These are phyloP conservation scores for Vigna nakashimae DNA, from an alignment of 306 rosid genomes.

Conservation along the genomic window DNA sequence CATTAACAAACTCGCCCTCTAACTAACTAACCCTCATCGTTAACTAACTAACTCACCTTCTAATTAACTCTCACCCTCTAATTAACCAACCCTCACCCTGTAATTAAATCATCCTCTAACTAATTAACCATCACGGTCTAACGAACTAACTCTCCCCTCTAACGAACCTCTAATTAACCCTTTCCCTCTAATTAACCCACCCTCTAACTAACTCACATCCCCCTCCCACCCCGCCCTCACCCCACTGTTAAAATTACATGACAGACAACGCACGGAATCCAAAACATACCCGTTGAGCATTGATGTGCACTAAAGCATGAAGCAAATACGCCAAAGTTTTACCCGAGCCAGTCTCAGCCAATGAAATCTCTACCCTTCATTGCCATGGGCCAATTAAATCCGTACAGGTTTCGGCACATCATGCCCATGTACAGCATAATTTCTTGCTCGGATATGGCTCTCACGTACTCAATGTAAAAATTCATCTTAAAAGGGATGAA, in stretches of 20 bases:
- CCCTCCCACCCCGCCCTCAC: too few relatives aligned
- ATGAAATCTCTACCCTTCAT: constrained; percentile 90
- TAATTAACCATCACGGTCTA: too few relatives aligned
- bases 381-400: constrained; percentile 98
- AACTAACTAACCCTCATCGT: too few relatives aligned
- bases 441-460: constrained; percentile 78
- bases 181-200: too few relatives aligned
- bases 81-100: too few relatives aligned
- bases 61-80: too few relatives aligned
- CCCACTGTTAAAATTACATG: neutral
- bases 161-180: too few relatives aligned
- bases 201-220: too few relatives aligned
- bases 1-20: accelerated
- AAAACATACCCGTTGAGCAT: constrained; percentile 82
- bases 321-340: constrained; percentile 89
- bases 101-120: too few relatives aligned
- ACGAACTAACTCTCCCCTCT: too few relatives aligned
- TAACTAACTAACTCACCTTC: too few relatives aligned
- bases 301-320: constrained; percentile 88
- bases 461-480: constrained; percentile 70
- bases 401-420: constrained; percentile 82
- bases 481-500: constrained; percentile 89
- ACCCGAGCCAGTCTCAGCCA: constrained; percentile 99
- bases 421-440: constrained; percentile 77
- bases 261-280: neutral